These are phyloP conservation scores for Globisporangium echinulatum DNA, from an alignment of 352 stramenopile genomes.

Conservation along the genomic window DNA sequence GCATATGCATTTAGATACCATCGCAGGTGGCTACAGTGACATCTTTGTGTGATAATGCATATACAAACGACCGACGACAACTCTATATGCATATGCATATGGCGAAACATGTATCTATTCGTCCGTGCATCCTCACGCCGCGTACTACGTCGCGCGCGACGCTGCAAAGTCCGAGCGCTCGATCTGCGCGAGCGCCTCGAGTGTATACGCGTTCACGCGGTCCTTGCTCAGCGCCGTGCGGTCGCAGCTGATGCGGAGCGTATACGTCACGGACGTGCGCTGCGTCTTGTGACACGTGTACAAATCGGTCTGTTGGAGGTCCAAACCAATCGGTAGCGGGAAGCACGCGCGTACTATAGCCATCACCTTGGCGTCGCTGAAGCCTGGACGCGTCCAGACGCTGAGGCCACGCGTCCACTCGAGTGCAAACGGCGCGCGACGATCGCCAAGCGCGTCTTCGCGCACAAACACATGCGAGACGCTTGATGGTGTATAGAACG, in stretches of 20 bases:
- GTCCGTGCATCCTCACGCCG: background rate
- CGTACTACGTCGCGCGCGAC: conserved; percentile 26
- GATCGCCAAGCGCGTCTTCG: conserved; percentile 24
- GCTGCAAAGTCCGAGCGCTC: conserved; percentile 53
- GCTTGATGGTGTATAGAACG: conserved; percentile 63
- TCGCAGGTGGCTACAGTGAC: no score
- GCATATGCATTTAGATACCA: no score
- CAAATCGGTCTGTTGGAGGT: conserved; percentile 39
- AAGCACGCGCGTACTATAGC: conserved; percentile 42
- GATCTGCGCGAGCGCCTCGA: conserved; percentile 31
- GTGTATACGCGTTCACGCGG: conserved; percentile 37
- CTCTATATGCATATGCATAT: no score
- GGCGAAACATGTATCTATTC: background rate
- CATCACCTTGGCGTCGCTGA: conserved; percentile 39
- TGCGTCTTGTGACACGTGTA: conserved; percentile 48
- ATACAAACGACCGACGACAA: no score
- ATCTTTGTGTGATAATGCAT: no score
- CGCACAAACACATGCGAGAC: conserved; percentile 67
- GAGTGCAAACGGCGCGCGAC: conserved; percentile 44
- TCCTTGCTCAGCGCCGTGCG: conserved; percentile 36
- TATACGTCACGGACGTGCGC: conserved; percentile 58
- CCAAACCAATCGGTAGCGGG: conserved; percentile 26
- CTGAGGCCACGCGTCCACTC: conserved; percentile 63
- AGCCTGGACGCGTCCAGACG: conserved; percentile 69
- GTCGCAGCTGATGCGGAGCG: conserved; percentile 34